Conservation (phyloP, 805 yeast species). For the Zygosaccharomyces kombuchaensis region DNA sequence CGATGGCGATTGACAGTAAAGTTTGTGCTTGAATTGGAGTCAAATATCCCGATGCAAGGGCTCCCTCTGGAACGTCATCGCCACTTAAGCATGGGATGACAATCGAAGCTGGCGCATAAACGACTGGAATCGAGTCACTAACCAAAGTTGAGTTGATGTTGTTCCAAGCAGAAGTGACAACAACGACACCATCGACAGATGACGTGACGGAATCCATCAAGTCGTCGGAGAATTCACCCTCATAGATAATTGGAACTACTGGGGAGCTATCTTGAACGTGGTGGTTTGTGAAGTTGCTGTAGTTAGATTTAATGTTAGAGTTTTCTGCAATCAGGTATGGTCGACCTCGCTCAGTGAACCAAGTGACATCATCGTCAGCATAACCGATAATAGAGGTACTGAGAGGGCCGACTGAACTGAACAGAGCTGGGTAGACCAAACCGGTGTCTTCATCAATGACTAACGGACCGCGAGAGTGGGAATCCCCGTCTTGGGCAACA, state of each 20-base stretch:
- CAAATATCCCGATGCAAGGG: constrained; percentile 30
- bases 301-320: constrained; percentile 22
- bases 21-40: constrained; percentile 32
- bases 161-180: constrained; percentile 17
- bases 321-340: constrained; percentile 17
- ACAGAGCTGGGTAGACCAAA: constrained; percentile 27
- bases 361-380: constrained; percentile 17
- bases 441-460: constrained; percentile 18
- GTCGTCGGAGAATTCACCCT: constrained; percentile 20
- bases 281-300: constrained; percentile 21
- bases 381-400: constrained; percentile 24
- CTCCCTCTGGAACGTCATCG: constrained; percentile 20
- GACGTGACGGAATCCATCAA: constrained; percentile 16
- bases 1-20: constrained; percentile 27
- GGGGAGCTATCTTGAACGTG: constrained; percentile 11
- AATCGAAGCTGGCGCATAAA: constrained; percentile 24
- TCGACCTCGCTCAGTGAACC: constrained; percentile 24
- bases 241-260: constrained; percentile 27
- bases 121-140: constrained; percentile 21
- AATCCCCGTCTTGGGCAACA: constrained; percentile 18
- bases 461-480: constrained; percentile 25
- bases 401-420: constrained; percentile 17
- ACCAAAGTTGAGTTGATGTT: constrained; percentile 17
- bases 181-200: constrained; percentile 26
- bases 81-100: constrained; percentile 14